Conservation (phyloP, 345 rosid genomes). For the Gossypium anomalum region DNA sequence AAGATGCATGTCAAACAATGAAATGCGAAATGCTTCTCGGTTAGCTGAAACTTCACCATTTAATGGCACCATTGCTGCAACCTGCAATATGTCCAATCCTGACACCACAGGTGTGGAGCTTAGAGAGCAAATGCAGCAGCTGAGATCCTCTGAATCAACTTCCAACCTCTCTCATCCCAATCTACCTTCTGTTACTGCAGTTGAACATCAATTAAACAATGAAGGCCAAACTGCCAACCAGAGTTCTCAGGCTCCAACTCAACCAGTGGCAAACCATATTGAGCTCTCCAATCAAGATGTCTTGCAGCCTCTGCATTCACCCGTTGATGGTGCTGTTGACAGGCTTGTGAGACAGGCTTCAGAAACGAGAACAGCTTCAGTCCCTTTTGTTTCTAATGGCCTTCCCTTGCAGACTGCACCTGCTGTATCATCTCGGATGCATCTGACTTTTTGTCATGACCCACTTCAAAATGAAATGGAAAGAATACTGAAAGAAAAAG, state of each 20-base stretch:
- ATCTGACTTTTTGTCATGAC: constrained; percentile 25
- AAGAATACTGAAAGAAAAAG: constrained; percentile 34
- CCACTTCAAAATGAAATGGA: constrained; percentile 67
- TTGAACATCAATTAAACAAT: constrained; percentile 19
- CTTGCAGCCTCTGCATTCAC: constrained; percentile 18
- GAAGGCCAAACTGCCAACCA: constrained; percentile 14
- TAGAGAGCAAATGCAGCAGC: constrained; percentile 15
- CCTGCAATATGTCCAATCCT: constrained; percentile 11
- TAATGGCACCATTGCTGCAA: constrained; percentile 21
- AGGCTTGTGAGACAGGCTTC: constrained; percentile 15
- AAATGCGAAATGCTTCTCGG: constrained; percentile 19
- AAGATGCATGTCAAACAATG: constrained; percentile 26
- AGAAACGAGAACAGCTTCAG: constrained; percentile 20
- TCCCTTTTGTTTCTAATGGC: constrained; percentile 19
- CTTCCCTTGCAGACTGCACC: constrained; percentile 24
- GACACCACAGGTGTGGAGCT: constrained; percentile 6
- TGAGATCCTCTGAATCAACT: constrained; percentile 8
- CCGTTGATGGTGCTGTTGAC: constrained; percentile 19
- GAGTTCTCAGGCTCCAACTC: constrained; percentile 14
- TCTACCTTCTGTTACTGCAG: constrained; percentile 23
- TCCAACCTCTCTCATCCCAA: constrained; percentile 1
- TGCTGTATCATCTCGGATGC: constrained; percentile 21
- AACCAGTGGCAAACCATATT: constrained; percentile 15
- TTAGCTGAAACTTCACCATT: constrained; percentile 21
- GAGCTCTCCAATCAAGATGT: constrained; percentile 16